Conservation (phyloP, 1,284 basidiomycete genomes). For the Ceraceosorus bombacis region DNA sequence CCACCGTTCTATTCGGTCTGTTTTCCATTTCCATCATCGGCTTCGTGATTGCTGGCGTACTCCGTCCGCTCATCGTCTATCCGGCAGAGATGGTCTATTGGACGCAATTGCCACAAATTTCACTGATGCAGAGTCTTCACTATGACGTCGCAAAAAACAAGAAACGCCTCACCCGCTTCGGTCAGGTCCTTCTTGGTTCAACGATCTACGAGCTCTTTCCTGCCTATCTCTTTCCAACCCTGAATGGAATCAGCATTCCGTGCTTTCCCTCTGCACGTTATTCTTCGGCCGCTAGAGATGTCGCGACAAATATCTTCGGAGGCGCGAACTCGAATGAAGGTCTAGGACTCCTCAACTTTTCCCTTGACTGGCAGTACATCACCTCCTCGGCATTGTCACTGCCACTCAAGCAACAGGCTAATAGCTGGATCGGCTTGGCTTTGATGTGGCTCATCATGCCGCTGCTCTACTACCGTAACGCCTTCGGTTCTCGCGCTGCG, state of each 20-base stretch:
- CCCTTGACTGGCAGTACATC: conserved; percentile 42
- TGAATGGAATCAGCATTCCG: conserved; percentile 42
- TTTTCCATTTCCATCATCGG: conserved; percentile 64
- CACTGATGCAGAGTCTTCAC: conserved; percentile 40
- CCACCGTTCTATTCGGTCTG: conserved; percentile 59
- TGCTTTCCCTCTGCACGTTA: conserved; percentile 49
- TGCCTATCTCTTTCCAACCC: conserved; percentile 50
- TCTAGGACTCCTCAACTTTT: conserved; percentile 33
- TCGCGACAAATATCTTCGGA: conserved; percentile 33
- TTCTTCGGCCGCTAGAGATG: conserved; percentile 51
- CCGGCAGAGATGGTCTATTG: conserved; percentile 48
- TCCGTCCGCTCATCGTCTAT: conserved; percentile 21
- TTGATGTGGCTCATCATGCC: conserved; percentile 32
- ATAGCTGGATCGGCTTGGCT: conserved; percentile 29
- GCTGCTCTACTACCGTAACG: conserved; percentile 38
- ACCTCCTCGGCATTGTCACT: conserved; percentile 21
- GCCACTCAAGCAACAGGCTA: conserved; percentile 41
- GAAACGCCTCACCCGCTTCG: conserved; percentile 59
- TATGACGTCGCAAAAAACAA: conserved; percentile 50
- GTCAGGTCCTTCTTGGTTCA: conserved; percentile 50
- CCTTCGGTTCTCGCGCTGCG: conserved; percentile 10
- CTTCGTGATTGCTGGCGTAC: conserved; percentile 55
- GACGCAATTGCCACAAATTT: conserved; percentile 35
- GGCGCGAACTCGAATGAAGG: conserved; percentile 29
- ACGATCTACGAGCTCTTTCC: conserved; percentile 49